phyloP scores from a whole-genome alignment of 1,139 yeast species.

The Casaregolazyma lundiana region DNA sequence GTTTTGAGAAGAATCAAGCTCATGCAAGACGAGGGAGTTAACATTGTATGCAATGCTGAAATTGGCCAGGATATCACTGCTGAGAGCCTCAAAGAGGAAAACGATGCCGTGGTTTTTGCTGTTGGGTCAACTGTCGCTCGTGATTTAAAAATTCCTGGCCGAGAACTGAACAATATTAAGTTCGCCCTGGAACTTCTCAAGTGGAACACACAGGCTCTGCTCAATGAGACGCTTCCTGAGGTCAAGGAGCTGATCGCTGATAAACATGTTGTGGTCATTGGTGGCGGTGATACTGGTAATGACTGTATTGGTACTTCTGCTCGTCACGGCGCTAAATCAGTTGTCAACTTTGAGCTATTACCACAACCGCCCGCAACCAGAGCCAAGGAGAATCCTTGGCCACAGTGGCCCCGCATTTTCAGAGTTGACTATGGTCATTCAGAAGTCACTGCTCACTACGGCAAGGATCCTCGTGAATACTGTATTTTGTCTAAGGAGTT shows the following conservation, averaged over 20 bases:
- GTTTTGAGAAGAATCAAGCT: slow-evolving; percentile 92
- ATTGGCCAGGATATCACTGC: slow-evolving; percentile 76
- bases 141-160: slow-evolving; percentile 90
- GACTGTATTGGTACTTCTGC: slow-evolving; percentile 98
- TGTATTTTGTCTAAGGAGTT: slow-evolving; percentile 93
- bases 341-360: slow-evolving; percentile 86
- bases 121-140: slow-evolving; percentile 97
- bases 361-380: slow-evolving; percentile 88
- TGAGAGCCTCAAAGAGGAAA: slow-evolving; percentile 56
- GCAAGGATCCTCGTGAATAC: slow-evolving; percentile 96
- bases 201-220: slow-evolving; percentile 83
- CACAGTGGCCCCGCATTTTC: slow-evolving; percentile 98
- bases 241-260: slow-evolving; percentile 70
- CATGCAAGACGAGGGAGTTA: slow-evolving; percentile 85
- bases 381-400: slow-evolving; percentile 98
- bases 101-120: slow-evolving; percentile 88
- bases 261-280: slow-evolving; percentile 91
- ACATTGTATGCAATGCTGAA: slow-evolving; percentile 68
- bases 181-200: slow-evolving; percentile 92
- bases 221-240: slow-evolving; percentile 75
- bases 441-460: slow-evolving; percentile 91
- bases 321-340: slow-evolving; percentile 96
- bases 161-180: slow-evolving; percentile 83
- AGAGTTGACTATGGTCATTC: slow-evolving; percentile 97
- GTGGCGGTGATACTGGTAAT: slow-evolving; percentile 99